A percentile compares a stretch with the other conserved stretches of the same genome.
These are phyloP conservation scores for Chlorophyllum brunneum DNA, from an alignment of 768 basidiomycete genomes.

Conservation along the genomic window DNA sequence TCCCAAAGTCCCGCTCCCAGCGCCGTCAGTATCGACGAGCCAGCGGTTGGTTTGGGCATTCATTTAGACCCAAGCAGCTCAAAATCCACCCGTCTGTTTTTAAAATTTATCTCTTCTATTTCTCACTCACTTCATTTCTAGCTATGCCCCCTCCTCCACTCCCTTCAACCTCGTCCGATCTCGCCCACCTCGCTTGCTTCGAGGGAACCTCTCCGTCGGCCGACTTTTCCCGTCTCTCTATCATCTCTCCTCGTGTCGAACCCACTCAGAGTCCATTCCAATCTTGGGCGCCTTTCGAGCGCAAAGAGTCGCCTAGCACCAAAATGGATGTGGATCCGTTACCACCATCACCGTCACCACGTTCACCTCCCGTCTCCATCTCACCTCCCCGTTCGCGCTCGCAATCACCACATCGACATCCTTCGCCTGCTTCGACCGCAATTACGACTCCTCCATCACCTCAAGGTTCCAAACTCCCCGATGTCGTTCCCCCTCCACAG, in stretches of 20 bases:
- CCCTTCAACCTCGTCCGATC: slow-evolving; percentile 1
- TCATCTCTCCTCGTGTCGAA: slow-evolving; percentile 23
- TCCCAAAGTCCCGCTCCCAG: background rate
- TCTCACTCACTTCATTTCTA: background rate
- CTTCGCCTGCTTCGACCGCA: slow-evolving; percentile 2
- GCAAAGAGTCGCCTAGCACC: background rate
- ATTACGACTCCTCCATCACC: slow-evolving; percentile 5
- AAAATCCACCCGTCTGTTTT: background rate
- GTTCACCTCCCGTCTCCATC: no score
- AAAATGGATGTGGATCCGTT: slow-evolving; percentile 3
- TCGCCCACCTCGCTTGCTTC: slow-evolving; percentile 3
- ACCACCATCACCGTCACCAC: background rate
- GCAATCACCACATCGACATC: background rate
- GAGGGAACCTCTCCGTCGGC: slow-evolving; percentile 34
- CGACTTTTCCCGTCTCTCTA: slow-evolving; percentile 42
- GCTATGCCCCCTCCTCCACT: slow-evolving; percentile 9
- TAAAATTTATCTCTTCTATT: background rate
- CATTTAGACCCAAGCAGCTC: background rate
- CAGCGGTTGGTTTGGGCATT: background rate
- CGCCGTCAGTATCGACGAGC: background rate
- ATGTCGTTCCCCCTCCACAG: background rate
- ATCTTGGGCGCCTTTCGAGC: slow-evolving; percentile 9
- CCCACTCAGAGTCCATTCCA: slow-evolving; percentile 3
- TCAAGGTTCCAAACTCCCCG: slow-evolving; percentile 4
- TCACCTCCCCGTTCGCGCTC: background rate